Conservation (phyloP, 2,329 filamentous ascomycete species). For the Sporothrix brunneoviolacea region DNA sequence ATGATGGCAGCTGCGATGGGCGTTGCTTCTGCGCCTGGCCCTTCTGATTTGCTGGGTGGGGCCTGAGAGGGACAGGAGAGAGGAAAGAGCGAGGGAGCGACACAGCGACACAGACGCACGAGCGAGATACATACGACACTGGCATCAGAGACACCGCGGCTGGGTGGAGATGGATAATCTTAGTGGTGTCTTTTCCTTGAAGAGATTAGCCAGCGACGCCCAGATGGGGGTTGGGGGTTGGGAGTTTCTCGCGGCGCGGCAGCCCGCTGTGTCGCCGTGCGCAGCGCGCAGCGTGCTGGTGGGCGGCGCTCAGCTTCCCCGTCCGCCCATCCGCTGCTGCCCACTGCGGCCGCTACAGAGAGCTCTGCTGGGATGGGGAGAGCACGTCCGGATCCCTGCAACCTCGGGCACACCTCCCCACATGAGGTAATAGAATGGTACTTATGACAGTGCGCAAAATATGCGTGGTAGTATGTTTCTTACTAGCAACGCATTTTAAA, state of each 20-base stretch:
- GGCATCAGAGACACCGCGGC: neutral
- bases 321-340: too few species aligned
- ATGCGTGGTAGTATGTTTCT: neutral
- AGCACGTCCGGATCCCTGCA: conserved; percentile 3
- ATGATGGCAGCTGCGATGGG: conserved; percentile 4
- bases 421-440: neutral
- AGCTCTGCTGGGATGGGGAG: neutral
- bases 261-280: too few species aligned
- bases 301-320: neutral
- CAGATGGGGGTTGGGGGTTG: too few species aligned
- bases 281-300: neutral
- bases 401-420: neutral
- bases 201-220: neutral
- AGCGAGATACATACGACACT: too few species aligned
- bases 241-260: too few species aligned
- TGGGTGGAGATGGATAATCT: neutral
- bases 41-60: conserved; percentile 6
- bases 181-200: neutral
- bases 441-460: neutral
- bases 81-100: neutral
- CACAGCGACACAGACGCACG: too few species aligned
- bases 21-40: neutral
- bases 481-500: conserved; percentile 11
- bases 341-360: neutral
- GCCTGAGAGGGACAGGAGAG: neutral